These are phyloP conservation scores for Corymbia calophylla DNA, from an alignment of 441 rosid species.

Conservation along the genomic window DNA sequence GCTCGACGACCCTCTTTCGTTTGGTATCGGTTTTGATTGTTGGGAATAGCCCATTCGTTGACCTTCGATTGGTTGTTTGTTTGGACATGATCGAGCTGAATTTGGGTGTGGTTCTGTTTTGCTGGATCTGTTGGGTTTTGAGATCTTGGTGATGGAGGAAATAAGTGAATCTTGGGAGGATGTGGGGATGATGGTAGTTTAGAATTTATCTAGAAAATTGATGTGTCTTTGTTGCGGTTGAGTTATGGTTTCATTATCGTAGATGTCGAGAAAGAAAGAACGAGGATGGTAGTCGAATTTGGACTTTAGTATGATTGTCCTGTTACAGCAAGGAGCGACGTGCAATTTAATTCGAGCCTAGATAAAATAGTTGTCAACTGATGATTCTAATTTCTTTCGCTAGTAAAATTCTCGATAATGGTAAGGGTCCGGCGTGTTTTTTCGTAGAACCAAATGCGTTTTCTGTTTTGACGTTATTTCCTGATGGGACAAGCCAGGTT, in stretches of 20 bases:
- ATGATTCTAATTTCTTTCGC: not conserved
- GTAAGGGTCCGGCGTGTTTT: not conserved
- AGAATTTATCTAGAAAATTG: not conserved
- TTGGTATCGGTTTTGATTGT: not conserved
- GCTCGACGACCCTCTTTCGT: not conserved
- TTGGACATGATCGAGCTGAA: not conserved
- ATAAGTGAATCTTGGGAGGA: not conserved
- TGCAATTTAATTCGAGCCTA: no score
- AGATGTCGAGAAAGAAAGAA: no score
- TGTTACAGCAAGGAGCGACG: no score
- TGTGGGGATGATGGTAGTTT: not conserved
- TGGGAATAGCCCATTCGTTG: not conserved
- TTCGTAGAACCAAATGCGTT: not conserved
- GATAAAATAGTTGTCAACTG: no score
- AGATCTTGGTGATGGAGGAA: not conserved
- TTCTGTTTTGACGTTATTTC: not conserved
- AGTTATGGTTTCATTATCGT: not conserved
- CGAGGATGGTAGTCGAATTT: no score
- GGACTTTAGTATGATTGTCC: no score
- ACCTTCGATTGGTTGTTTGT: not conserved
- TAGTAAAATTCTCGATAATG: not conserved
- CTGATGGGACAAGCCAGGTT: not conserved
- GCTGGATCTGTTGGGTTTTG: not conserved
- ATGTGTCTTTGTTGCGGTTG: not conserved
- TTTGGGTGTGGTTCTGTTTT: not conserved